Percentiles rank a stretch among this genome's conserved stretches.
phyloP scores from a whole-genome alignment of 2,329 filamentous ascomycete species.

The Fusarium chlamydosporum region DNA sequence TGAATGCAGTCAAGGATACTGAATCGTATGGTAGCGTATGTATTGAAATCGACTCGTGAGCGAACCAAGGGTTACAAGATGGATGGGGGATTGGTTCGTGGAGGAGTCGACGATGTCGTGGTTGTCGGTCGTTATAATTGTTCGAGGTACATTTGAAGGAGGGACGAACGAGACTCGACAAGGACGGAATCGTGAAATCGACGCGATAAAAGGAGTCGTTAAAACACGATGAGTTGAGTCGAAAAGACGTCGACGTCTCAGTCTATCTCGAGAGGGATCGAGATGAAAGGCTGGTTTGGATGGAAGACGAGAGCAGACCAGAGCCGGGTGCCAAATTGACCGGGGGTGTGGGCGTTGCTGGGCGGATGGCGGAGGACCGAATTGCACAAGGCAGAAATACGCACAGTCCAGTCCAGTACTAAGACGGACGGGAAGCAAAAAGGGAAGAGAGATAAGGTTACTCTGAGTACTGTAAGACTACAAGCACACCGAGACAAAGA shows the following conservation, averaged over 20 bases:
- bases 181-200: constrained; percentile 32
- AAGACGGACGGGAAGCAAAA: constrained; percentile 13
- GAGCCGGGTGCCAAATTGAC: constrained; percentile 41
- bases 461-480: constrained; percentile 34
- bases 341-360: constrained; percentile 47
- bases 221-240: constrained; percentile 34
- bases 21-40: constrained; percentile 21
- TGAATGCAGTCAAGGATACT: constrained; percentile 11
- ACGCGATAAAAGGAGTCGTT: constrained; percentile 38
- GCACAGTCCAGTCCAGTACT: constrained; percentile 36
- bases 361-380: constrained; percentile 46
- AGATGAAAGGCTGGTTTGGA: constrained; percentile 35
- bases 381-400: constrained; percentile 42
- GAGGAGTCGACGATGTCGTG: constrained; percentile 49
- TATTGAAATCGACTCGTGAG: constrained; percentile 30
- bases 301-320: constrained; percentile 31
- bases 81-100: constrained; percentile 42
- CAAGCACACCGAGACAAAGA: constrained; percentile 38
- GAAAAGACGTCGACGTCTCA: constrained; percentile 35
- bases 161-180: constrained; percentile 45
- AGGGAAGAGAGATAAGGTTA: constrained; percentile 36
- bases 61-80: constrained; percentile 31
- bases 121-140: constrained; percentile 52
- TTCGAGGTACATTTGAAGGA: constrained; percentile 53
- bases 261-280: constrained; percentile 40